Conservation (phyloP, 176 grass and related monocot genomes). For the Saccharum spontaneum region DNA sequence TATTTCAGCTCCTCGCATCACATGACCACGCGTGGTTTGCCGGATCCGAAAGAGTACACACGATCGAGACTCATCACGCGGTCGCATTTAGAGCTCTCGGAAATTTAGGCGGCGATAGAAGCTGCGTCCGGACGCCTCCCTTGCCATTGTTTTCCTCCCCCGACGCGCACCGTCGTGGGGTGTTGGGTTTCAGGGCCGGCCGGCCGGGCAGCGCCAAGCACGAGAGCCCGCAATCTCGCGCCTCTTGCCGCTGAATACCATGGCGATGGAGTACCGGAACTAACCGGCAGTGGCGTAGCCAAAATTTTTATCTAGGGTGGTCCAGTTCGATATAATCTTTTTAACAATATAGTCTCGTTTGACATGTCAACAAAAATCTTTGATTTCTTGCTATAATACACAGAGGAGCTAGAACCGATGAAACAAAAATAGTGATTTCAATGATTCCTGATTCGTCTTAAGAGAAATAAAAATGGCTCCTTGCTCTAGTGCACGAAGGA, state of each 20-base stretch:
- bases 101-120: constrained; percentile 27
- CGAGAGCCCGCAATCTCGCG: constrained; percentile 56
- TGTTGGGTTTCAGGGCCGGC: constrained; percentile 22
- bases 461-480: too few relatives aligned
- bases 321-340: too few relatives aligned
- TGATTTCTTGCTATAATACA: too few relatives aligned
- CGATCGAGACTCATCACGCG: neutral
- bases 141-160: constrained; percentile 33
- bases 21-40: neutral
- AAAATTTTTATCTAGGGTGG: too few relatives aligned
- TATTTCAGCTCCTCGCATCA: neutral
- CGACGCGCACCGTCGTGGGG: constrained; percentile 47
- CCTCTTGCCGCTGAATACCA: constrained; percentile 36
- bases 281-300: too few relatives aligned
- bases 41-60: neutral
- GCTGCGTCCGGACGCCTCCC: constrained; percentile 32
- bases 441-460: too few relatives aligned
- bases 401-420: too few relatives aligned
- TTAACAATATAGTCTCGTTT: too few relatives aligned
- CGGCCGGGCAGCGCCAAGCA: constrained; percentile 43
- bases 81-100: constrained; percentile 38
- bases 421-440: too few relatives aligned
- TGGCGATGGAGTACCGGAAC: constrained; percentile 35
- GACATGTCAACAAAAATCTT: too few relatives aligned
- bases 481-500: too few relatives aligned